Evolutionary conservation across 2,329 filamentous ascomycete genomes (phyloP).

Genomic region (Pseudocercospora ulei): DNA sequence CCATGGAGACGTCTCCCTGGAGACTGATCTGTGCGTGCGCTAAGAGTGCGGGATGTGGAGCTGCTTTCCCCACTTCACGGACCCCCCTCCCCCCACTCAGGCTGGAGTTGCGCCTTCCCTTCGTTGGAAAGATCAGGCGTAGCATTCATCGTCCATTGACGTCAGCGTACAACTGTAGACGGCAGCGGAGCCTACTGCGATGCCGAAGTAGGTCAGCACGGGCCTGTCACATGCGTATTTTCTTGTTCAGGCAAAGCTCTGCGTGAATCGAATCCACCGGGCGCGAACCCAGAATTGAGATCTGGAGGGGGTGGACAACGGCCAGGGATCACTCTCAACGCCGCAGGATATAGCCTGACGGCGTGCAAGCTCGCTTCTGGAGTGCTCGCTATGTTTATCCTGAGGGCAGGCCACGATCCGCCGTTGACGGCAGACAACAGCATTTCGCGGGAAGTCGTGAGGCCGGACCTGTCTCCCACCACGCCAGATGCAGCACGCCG

Average conservation of each 20-base stretch:
- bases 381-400: too few relatives aligned
- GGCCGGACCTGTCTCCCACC: too few relatives aligned
- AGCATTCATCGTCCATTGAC: too few relatives aligned
- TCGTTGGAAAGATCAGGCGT: too few relatives aligned
- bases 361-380: too few relatives aligned
- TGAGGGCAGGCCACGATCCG: too few relatives aligned
- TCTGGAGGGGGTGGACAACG: conserved; percentile 8
- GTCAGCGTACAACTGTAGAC: not conserved
- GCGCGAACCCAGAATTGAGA: conserved; percentile 8
- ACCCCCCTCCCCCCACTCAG: not conserved
- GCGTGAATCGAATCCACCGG: conserved; percentile 5
- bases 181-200: conserved; percentile 1
- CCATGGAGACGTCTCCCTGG: conserved; percentile 1
- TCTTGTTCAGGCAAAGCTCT: not conserved
- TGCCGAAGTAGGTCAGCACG: conserved; percentile 4
- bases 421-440: too few relatives aligned
- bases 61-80: not conserved
- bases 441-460: too few relatives aligned
- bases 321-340: not conserved
- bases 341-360: too few relatives aligned
- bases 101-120: conserved; percentile 1
- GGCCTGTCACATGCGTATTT: conserved; percentile 5
- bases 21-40: not conserved
- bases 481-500: too few relatives aligned
- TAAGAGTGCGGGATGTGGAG: conserved; percentile 1